phyloP scores from a whole-genome alignment of 352 stramenopile genomes.

The Thraustotheca clavata region DNA sequence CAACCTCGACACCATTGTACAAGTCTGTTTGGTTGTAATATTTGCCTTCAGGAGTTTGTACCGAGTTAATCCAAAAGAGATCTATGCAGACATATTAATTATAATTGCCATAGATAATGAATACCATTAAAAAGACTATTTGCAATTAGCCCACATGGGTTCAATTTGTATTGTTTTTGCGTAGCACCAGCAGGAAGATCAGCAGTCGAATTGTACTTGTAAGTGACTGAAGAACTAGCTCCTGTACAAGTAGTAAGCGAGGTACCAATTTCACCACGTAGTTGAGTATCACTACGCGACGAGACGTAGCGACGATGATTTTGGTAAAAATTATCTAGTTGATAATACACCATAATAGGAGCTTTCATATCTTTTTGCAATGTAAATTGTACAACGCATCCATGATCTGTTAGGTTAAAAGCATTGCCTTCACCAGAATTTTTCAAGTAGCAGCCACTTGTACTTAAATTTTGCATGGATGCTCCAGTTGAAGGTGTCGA shows the following conservation, averaged over 20 bases:
- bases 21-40: slow-evolving; percentile 65
- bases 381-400: slow-evolving; percentile 32
- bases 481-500: not conserved
- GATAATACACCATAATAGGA: slow-evolving; percentile 88
- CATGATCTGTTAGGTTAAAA: slow-evolving; percentile 19
- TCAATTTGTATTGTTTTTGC: slow-evolving; percentile 14
- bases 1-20: slow-evolving; percentile 28
- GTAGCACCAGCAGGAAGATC: slow-evolving; percentile 24
- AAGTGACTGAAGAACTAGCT: slow-evolving; percentile 33
- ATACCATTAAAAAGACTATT: slow-evolving; percentile 90
- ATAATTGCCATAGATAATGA: not conserved
- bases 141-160: slow-evolving; percentile 87
- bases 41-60: slow-evolving; percentile 29
- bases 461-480: slow-evolving; percentile 37
- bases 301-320: slow-evolving; percentile 77
- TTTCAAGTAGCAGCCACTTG: slow-evolving; percentile 16
- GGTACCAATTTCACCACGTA: slow-evolving; percentile 25
- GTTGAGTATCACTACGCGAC: slow-evolving; percentile 46
- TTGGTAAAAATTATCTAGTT: slow-evolving; percentile 92
- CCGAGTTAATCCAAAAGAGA: slow-evolving; percentile 78
- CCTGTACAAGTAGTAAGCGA: slow-evolving; percentile 68
- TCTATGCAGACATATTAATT: slow-evolving; percentile 27
- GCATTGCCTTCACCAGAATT: slow-evolving; percentile 23
- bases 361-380: slow-evolving; percentile 60
- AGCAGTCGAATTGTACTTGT: slow-evolving; percentile 73